phyloP scores from a whole-genome alignment of 331 rosid species.

The Saraca asoca region DNA sequence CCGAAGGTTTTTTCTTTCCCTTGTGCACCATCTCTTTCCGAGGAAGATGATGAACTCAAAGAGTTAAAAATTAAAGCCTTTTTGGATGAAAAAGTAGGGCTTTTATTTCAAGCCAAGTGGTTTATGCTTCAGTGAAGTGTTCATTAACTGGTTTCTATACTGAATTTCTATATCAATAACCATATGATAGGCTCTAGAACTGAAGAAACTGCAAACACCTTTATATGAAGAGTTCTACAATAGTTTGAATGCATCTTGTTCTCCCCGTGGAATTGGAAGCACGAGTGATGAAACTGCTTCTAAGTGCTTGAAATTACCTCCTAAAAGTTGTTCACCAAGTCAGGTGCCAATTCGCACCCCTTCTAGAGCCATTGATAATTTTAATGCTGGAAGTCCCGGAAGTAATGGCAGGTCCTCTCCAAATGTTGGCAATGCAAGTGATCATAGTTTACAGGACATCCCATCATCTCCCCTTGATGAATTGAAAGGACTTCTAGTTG shows the following conservation, averaged over 20 bases:
- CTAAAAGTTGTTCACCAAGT: slow-evolving; percentile 90
- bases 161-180: slow-evolving; percentile 32
- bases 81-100: slow-evolving; percentile 89
- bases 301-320: slow-evolving; percentile 86
- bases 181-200: slow-evolving; percentile 78
- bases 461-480: slow-evolving; percentile 63
- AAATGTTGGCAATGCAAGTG: slow-evolving; percentile 51
- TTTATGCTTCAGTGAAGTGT: slow-evolving; percentile 10
- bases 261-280: slow-evolving; percentile 59
- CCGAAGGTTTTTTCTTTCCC: slow-evolving; percentile 69
- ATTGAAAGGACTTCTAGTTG: slow-evolving; percentile 59
- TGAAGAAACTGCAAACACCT: slow-evolving; percentile 94
- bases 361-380: slow-evolving; percentile 60
- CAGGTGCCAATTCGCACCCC: slow-evolving; percentile 58
- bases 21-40: slow-evolving; percentile 68
- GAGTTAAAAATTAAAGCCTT: slow-evolving; percentile 89
- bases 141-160: slow-evolving; percentile 17
- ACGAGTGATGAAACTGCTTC: slow-evolving; percentile 59
- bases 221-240: slow-evolving; percentile 89
- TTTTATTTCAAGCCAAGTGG: slow-evolving; percentile 27
- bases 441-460: slow-evolving; percentile 54
- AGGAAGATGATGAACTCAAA: slow-evolving; percentile 91
- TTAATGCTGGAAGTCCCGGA: slow-evolving; percentile 69
- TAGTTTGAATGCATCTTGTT: slow-evolving; percentile 70
- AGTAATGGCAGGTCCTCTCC: slow-evolving; percentile 68